Evolutionary conservation across 2,329 filamentous ascomycete genomes (phyloP), one percentile per base, ranked within the genome.

Genomic region (Trichoderma simmonsii): DNA sequence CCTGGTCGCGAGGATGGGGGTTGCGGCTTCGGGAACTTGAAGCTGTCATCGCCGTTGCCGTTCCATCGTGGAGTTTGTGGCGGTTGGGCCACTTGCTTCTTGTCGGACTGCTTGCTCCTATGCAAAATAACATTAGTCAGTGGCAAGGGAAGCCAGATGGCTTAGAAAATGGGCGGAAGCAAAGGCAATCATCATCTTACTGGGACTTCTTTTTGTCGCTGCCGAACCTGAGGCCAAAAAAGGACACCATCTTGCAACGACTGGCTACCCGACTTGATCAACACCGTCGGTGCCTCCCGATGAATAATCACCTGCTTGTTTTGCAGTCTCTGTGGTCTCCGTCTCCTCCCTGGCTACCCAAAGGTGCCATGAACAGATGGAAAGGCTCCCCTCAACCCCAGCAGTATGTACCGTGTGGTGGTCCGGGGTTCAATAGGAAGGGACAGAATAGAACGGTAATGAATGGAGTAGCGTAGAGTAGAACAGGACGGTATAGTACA

Each of bases 201-300:
- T 83, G 78, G n/a, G 81, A 85, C 84, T 87, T 88, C 79, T 89
- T 89, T 81, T 85, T 88, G 73, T 87, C 86, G 75, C 83, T 83
- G 64, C 86, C 86, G 73, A 89, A 82, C 77, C 85, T 88, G 77
- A 89, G 80, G 64, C 87, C 87, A 74, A 89, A 88, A 74, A 89
- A 87, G 3, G 88, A 88, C 26, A 89, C 87, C 88, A 89, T 89
- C 70, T 70, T 70, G 65, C 39, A 62, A 39, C 57, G 67, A 54
- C 56, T 7, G 36, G 57, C 28, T 34, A 34, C 57, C 57, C 14
- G 26, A 21, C 59, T 30, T 21, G 34, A 54, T 15, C 57, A 62
- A 59, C 21, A n/a, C 39, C 39, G 39, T 21, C 57, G 60, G 32
- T 21, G 28, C 36, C 59, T 30, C 11, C 57, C 21, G n/a, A 26